Base-by-base conservation (phyloP, 2,329 filamentous ascomycete species). In the Sporothrix pallida region DNA sequence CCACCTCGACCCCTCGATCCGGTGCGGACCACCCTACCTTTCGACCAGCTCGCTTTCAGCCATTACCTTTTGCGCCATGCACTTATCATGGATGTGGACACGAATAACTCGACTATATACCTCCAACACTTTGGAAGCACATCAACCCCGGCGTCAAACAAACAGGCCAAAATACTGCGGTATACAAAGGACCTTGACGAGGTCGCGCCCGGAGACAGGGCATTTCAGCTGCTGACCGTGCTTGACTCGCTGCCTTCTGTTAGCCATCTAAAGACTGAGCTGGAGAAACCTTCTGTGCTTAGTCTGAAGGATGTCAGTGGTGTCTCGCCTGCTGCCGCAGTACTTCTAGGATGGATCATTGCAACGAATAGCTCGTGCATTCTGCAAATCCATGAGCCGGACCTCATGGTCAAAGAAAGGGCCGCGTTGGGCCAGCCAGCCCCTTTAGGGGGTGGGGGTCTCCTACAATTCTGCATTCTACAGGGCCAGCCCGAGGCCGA, bases 401-500 rank as follows among this genome's bases (percentile, higher is more conserved):
- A 73, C 10, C 62, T 56, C 9, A 50, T 60, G 58, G 44, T 71
- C 5, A 54, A 54, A 20, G 68, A 73, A n/a, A 12, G 3, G 20
- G 3, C 12, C 20, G 52, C 52, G 15, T 15, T 6, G 12, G 2
- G 23, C 5, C 1, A 2, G 3, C 20, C 48, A 54, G 52, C 20
- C 2, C 6, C 5, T 3, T 3, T 8, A 1, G 23, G 37, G 31
- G 31, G 60, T 0, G 6, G 78, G 84, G 0, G 84, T 82, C 95
- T 90, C 86, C 85, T 93, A 73, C 94, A 97, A 80, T 98, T 97
- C 78, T 88, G 93, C 42, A 94, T 98, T 77, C 91, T 92, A 0
- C 95, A 97, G 84, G 95, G 94, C 9, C 92, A 93, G 0, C 94
- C 94, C 0, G 93, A 97, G 78, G 97, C 95, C 78, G 95, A 98